Evolutionary conservation across 2,329 filamentous ascomycete genomes (phyloP), one percentile per base, ranked within the genome.

Genomic region (Cercospora sp.): DNA sequence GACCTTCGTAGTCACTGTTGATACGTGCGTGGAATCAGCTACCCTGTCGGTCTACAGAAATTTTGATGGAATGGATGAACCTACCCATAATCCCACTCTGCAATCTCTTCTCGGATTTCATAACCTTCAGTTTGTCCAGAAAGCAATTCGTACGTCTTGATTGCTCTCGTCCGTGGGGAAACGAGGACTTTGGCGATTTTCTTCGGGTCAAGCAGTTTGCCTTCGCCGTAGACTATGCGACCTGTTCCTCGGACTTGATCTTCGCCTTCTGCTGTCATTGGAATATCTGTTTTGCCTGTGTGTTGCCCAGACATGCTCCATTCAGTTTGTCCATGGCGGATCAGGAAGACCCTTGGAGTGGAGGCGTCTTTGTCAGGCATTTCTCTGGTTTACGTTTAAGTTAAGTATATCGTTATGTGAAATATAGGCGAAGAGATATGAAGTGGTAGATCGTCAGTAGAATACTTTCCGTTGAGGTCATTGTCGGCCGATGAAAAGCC

Each of bases 301-400:
- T 97, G 92, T 63, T 89, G 74, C 18, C 78, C 94, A 73, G 90
- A 90, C 59, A 97, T 88, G 5, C 92, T 96, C 94, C 94, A 98
- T 83, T 97, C 93, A 3, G 94, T 98, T 83, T 97, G 93, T 81
- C 94, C 94, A 78, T 97, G 94, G 74, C 94, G 92, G 78, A 93
- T 82, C 73, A 95, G 88, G 83, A 94, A 94, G 78, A 92, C 89
- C 63, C 91, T 87, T 1, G 92, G 91, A 2, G 89, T 88, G 2
- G 79, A 68, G 58, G 77, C 77, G 72, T 79, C 77, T 74, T 78
- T 78, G 71, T 78, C 77, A 18, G 77, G 74, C 77, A 79, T 79
- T 16, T 30, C 72, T 49, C 32, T 21, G 37, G 2, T 8, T 51
- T 30, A n/a, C 8, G 12, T 34, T n/a, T 7, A 28, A 3, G 5